Evolutionary conservation across 371 early-diverging fungal species (phyloP), one percentile per base, ranked within the genome.

Genomic region (Mucor circinelloides): DNA sequence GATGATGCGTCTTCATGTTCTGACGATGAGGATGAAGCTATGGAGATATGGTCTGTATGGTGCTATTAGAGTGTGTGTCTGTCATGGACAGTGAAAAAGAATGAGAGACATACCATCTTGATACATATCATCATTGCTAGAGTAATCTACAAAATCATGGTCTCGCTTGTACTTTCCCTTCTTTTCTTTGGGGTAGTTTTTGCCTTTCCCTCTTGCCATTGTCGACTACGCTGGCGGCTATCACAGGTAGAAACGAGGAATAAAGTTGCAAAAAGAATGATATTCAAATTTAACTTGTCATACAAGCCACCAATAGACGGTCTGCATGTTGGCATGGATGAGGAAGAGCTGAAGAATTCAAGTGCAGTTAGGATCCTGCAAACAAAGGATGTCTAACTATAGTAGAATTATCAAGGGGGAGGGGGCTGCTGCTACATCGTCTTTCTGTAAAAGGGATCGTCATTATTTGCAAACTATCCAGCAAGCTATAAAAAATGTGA

Each of bases 141-240:
- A 64, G 15, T 21, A 44, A 25, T 64, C 64, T 21, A 64, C 15
- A 25, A 46, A 64, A 19, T 30, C 31, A 31, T 57, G 64, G 10
- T 64, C 64, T 64, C 58, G 57, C 31, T 64, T 64, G 17, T 56
- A 56, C 3, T 42, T 40, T n/a, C 57, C 64, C 13, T 17, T 55
- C 23, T 64, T 64, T 17, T 38, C 57, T 28, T 56, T 31, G 12
- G 25, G 13, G 3, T 55, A 23, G 30, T 64, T 55, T 21, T 38
- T 19, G 30, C 64, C 42, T 44, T 56, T 64, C 17, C 56, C 52
- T 40, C 56, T 64, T 21, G 30, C 56, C 64, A 64, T 64, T 3
- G n/a, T 19, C 13, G 30, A 17, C 31, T 12, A 32, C 17, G 7
- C 7, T 31, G 17, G 57, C 13, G n/a, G n/a, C 10, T 54, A 54